Percentiles rank a stretch among this genome's conserved stretches.
These are phyloP conservation scores for Xylariaceae sp. DNA, from an alignment of 2,329 filamentous ascomycete genomes.

Conservation along the genomic window DNA sequence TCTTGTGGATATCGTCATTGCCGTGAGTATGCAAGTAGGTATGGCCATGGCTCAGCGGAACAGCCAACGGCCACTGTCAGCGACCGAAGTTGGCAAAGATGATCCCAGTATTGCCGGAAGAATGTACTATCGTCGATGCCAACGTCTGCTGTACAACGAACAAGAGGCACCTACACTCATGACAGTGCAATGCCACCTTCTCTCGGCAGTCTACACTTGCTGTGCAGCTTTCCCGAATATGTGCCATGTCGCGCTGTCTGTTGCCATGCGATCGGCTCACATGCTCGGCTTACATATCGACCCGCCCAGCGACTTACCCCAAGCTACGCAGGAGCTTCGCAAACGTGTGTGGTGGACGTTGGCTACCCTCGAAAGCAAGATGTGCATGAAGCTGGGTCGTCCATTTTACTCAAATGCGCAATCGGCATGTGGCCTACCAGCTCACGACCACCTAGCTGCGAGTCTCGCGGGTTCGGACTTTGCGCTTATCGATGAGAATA, in stretches of 20 bases:
- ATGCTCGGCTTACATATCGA: constrained; percentile 46
- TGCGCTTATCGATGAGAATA: constrained; percentile 29
- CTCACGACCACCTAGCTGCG: constrained; percentile 32
- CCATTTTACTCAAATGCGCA: constrained; percentile 36
- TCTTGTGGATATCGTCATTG: constrained; percentile 48
- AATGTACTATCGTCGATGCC: constrained; percentile 43
- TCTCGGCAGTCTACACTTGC: constrained; percentile 42
- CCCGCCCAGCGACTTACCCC: constrained; percentile 38
- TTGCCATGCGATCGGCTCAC: constrained; percentile 41
- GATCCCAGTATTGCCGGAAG: constrained; percentile 41
- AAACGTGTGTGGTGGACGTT: constrained; percentile 50
- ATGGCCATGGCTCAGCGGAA: constrained; percentile 27
- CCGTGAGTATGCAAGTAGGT: constrained; percentile 47
- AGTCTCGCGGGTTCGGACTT: constrained; percentile 31
- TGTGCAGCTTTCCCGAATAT: constrained; percentile 46
- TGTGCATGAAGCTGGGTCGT: constrained; percentile 42
- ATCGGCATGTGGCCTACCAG: constrained; percentile 35
- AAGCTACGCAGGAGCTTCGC: constrained; percentile 27
- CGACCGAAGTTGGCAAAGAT: constrained; percentile 20
- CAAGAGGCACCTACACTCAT: constrained; percentile 43
- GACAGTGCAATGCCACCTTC: constrained; percentile 45
- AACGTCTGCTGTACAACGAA: constrained; percentile 39
- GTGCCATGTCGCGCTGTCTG: constrained; percentile 37
- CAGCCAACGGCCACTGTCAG: constrained; percentile 12
- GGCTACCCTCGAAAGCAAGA: constrained; percentile 44